Conservation (phyloP, 2,329 filamentous ascomycete genomes). For the Botrytis elliptica region DNA sequence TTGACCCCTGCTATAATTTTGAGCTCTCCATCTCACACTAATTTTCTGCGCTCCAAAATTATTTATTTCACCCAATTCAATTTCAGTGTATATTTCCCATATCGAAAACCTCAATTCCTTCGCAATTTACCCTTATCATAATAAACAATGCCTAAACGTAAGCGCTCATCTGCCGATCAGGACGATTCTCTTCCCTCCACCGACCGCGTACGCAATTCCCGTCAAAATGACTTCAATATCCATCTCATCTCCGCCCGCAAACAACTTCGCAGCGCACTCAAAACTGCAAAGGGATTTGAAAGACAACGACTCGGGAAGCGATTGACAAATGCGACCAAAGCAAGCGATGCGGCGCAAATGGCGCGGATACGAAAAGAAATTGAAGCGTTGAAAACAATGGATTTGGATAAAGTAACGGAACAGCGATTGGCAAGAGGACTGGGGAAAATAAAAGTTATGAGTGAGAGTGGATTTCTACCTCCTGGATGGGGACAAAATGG, state of each 20-base stretch:
- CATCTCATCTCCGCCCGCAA: conserved; percentile 56
- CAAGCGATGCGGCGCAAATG: conserved; percentile 49
- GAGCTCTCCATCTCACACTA: conserved; percentile 5
- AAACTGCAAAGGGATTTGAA: conserved; percentile 73
- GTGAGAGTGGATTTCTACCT: conserved; percentile 46
- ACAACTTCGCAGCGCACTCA: conserved; percentile 65
- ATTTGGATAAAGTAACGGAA: conserved; percentile 46
- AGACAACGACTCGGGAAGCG: conserved; percentile 68
- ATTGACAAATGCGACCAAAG: conserved; percentile 51
- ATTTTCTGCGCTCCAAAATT: background rate
- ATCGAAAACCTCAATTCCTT: background rate
- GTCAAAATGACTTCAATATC: conserved; percentile 44
- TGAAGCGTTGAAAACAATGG: conserved; percentile 50
- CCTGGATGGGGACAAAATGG: conserved; percentile 22
- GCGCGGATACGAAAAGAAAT: conserved; percentile 62
- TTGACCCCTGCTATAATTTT: background rate
- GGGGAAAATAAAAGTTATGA: conserved; percentile 50
- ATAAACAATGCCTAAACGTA: conserved; percentile 56
- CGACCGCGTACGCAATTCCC: conserved; percentile 39
- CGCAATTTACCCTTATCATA: background rate
- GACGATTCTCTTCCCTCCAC: conserved; percentile 10
- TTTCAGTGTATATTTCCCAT: background rate
- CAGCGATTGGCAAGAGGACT: conserved; percentile 51
- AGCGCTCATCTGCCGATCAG: conserved; percentile 42
- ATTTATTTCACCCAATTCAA: background rate